Evolutionary conservation across 2,329 filamentous ascomycete species (phyloP).

Genomic region (Orbilia ellipsospora): DNA sequence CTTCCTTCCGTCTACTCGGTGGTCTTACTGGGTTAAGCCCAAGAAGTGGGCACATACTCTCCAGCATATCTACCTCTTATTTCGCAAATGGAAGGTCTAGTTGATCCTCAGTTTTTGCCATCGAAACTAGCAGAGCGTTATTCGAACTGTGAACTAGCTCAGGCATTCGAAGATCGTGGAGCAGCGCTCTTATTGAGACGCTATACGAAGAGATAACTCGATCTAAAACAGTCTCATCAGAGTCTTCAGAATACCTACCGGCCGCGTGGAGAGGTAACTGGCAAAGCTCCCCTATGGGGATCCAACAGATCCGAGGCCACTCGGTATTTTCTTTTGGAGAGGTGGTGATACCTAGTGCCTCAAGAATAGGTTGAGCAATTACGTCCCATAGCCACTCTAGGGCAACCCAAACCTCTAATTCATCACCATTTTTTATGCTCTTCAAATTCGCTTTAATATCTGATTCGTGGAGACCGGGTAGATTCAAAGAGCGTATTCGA

Average conservation of each 20-base stretch:
- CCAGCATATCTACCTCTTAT: constrained; percentile 8
- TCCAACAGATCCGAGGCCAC: constrained; percentile 61
- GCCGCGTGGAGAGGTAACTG: constrained; percentile 62
- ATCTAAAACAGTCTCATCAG: constrained; percentile 60
- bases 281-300: constrained; percentile 60
- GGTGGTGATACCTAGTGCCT: constrained; percentile 57
- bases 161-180: constrained; percentile 56
- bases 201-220: constrained; percentile 63
- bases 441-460: constrained; percentile 6
- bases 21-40: neutral
- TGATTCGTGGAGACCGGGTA: constrained; percentile 32
- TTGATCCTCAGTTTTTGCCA: constrained; percentile 59
- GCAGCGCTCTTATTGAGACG: constrained; percentile 61
- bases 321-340: constrained; percentile 28
- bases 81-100: neutral
- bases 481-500: neutral
- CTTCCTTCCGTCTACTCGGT: constrained; percentile 51
- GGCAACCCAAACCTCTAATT: constrained; percentile 25
- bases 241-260: constrained; percentile 58
- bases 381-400: constrained; percentile 61
- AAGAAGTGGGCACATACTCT: constrained; percentile 1
- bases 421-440: constrained; percentile 46
- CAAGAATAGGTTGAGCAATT: constrained; percentile 59
- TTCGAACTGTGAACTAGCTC: neutral
- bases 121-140: constrained; percentile 60